A percentile compares a stretch with the other conserved stretches of the same genome.
Evolutionary conservation across 129 eudicot genomes (phyloP).

Genomic region (Saussurea involucrata): DNA sequence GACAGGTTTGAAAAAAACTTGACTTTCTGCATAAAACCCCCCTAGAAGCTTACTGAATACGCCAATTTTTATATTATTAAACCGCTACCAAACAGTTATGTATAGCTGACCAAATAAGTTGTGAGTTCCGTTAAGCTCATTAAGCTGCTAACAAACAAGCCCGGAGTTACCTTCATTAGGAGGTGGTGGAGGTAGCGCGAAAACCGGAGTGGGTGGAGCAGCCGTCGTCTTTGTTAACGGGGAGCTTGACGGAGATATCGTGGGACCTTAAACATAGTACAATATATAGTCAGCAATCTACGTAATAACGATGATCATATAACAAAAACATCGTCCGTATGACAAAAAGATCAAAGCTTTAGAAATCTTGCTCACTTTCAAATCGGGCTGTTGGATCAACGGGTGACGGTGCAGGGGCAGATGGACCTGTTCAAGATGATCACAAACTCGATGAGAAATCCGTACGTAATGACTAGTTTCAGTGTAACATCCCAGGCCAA

Average conservation of each 20-base stretch:
- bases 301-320: neutral
- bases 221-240: constrained; percentile 23
- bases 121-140: no score
- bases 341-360: constrained; percentile 7
- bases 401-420: constrained; percentile 49
- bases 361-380: constrained; percentile 33
- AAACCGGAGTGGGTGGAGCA: constrained; percentile 50
- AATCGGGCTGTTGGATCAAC: constrained; percentile 35
- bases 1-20: no score
- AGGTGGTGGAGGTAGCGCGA: constrained; percentile 81
- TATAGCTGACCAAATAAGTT: no score
- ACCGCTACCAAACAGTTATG: neutral
- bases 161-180: constrained; percentile 62
- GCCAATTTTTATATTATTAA: no score
- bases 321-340: neutral
- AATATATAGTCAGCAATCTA: neutral
- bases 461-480: neutral
- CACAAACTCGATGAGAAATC: neutral
- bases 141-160: neutral
- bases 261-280: constrained; percentile 42
- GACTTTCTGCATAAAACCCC: no score
- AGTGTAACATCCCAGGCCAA: no score
- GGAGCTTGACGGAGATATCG: constrained; percentile 52
- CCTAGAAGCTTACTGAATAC: no score
- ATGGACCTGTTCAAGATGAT: constrained; percentile 35